These are phyloP conservation scores for Bruguiera sexangula DNA, from an alignment of 345 rosid genomes.

Conservation along the genomic window DNA sequence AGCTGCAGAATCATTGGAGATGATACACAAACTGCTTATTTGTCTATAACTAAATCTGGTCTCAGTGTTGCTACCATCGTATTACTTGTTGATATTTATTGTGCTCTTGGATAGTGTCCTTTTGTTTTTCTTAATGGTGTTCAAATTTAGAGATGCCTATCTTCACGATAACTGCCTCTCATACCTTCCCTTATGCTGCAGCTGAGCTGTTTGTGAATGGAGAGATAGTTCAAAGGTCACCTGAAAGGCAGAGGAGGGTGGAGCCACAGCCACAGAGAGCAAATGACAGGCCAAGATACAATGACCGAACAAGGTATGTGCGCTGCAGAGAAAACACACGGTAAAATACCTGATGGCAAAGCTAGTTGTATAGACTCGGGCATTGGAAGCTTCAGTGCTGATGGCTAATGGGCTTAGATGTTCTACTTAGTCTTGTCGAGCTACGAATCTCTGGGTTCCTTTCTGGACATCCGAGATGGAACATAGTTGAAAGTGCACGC, in stretches of 20 bases:
- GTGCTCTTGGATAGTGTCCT: neutral
- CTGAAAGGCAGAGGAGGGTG: slow-evolving; percentile 93
- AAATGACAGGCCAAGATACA: slow-evolving; percentile 96
- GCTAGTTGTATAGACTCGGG: slow-evolving; percentile 25
- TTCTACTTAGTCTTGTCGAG: too few species aligned
- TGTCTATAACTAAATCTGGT: too few species aligned
- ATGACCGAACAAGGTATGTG: slow-evolving; percentile 85
- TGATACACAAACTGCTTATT: slow-evolving; percentile 15
- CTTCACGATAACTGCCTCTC: neutral
- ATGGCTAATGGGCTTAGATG: too few species aligned
- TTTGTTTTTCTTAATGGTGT: neutral
- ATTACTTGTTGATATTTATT: too few species aligned
- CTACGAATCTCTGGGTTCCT: too few species aligned
- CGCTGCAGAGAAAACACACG: slow-evolving; percentile 75
- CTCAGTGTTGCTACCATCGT: too few species aligned
- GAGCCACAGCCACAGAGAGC: slow-evolving; percentile 95
- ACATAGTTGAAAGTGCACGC: too few species aligned
- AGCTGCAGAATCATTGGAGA: slow-evolving; percentile 35
- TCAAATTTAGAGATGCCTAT: neutral
- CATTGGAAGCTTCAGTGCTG: neutral
- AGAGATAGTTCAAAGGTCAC: slow-evolving; percentile 88
- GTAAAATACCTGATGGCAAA: slow-evolving; percentile 24
- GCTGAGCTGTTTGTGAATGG: slow-evolving; percentile 96
- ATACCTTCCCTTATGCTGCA: slow-evolving; percentile 31
- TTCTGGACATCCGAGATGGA: too few species aligned